phyloP scores from a whole-genome alignment of 202 grass and related monocot species.

The Setaria italica region DNA sequence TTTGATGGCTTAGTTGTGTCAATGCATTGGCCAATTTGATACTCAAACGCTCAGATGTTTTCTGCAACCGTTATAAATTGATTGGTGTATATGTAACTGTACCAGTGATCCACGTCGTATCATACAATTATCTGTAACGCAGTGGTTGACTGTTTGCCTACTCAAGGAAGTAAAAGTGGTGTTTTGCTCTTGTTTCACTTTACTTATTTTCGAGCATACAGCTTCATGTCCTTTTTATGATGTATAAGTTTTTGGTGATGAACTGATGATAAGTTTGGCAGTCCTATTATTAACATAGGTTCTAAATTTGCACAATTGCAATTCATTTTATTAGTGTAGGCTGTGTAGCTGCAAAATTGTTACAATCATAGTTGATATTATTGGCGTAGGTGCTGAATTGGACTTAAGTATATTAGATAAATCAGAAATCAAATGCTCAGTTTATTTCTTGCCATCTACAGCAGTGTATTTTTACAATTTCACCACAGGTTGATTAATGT shows the following conservation, averaged over 20 bases:
- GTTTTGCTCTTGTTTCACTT: not conserved
- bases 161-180: not conserved
- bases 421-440: not conserved
- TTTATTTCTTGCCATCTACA: conserved; percentile 31
- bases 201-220: not conserved
- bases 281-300: not conserved
- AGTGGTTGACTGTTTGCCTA: not conserved
- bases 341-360: not conserved
- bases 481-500: not conserved
- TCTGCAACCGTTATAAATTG: not conserved
- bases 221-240: not conserved
- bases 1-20: not conserved
- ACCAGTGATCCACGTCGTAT: not conserved
- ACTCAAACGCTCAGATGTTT: not conserved
- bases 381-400: not conserved
- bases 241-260: not conserved
- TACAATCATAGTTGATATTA: not conserved
- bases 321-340: not conserved
- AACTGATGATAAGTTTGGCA: not conserved
- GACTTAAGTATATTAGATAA: not conserved
- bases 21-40: conserved; percentile 3
- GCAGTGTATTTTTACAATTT: not conserved
- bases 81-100: not conserved
- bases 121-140: not conserved
- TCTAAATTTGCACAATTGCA: not conserved